Conservation (phyloP, 2,329 filamentous ascomycete species). For the Aspergillus fumigatus region DNA sequence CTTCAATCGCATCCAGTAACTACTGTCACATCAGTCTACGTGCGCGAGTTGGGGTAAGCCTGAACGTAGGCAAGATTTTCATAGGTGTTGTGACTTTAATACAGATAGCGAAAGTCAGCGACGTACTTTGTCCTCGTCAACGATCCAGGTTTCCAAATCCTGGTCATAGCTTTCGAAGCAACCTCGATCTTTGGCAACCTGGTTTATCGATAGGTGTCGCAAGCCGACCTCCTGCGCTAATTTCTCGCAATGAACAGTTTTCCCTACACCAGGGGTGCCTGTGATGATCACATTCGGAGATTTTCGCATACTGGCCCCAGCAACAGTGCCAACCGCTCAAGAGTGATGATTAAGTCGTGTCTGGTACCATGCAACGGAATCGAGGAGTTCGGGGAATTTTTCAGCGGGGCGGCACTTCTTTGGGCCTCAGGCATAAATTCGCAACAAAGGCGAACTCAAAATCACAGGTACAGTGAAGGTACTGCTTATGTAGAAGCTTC, state of each 20-base stretch:
- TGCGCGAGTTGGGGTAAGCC: slow-evolving; percentile 5
- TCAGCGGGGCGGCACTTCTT: slow-evolving; percentile 17
- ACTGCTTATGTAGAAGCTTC: not conserved
- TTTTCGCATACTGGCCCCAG: slow-evolving; percentile 29
- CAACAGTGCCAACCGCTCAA: not conserved
- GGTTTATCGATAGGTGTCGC: slow-evolving; percentile 81
- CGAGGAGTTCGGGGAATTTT: slow-evolving; percentile 9
- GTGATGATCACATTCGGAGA: slow-evolving; percentile 89
- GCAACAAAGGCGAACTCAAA: not conserved
- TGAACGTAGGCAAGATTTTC: not conserved
- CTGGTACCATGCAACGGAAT: slow-evolving; percentile 3
- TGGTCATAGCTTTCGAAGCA: slow-evolving; percentile 89
- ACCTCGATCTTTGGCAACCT: slow-evolving; percentile 80
- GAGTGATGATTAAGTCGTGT: not conserved
- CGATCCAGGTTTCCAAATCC: slow-evolving; percentile 80
- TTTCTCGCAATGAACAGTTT: slow-evolving; percentile 85
- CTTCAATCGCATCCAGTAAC: slow-evolving; percentile 85
- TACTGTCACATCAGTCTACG: slow-evolving; percentile 9
- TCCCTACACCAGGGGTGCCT: slow-evolving; percentile 91
- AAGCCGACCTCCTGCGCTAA: slow-evolving; percentile 72
- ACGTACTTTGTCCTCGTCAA: slow-evolving; percentile 89
- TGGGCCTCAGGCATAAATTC: slow-evolving; percentile 16
- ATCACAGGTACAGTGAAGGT: not conserved
- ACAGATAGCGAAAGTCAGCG: not conserved
- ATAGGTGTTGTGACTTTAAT: not conserved